Evolutionary conservation across 75 land plant genomes (phyloP).

Genomic region (Azolla pinnata): DNA sequence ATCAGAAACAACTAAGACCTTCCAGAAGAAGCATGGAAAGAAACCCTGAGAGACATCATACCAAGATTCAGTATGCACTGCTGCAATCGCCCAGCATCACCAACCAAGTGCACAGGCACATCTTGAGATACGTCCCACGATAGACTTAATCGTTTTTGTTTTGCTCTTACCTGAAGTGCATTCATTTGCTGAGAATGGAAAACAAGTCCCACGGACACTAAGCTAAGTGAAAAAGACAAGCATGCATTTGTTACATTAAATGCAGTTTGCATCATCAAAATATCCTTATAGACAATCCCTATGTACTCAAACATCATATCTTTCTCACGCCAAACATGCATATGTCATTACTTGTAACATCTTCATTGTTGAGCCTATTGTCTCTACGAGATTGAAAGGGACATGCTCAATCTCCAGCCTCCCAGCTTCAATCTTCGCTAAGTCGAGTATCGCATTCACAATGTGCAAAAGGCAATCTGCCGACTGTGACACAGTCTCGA

Average conservation of each 20-base stretch:
- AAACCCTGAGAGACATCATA: constrained; percentile 2
- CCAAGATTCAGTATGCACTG: constrained; percentile 27
- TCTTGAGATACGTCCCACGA: constrained; percentile 18
- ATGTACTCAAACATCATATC: too few relatives aligned
- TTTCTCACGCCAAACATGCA: too few relatives aligned
- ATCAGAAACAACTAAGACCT: background rate
- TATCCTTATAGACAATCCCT: too few relatives aligned
- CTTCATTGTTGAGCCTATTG: constrained; percentile 25
- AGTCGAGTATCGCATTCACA: constrained; percentile 27
- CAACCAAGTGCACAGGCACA: constrained; percentile 22
- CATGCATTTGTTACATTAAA: too few relatives aligned
- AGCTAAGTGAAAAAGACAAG: too few relatives aligned
- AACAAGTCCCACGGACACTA: too few relatives aligned
- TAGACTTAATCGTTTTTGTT: constrained; percentile 16
- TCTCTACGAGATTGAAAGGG: constrained; percentile 18
- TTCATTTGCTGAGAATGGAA: too few relatives aligned
- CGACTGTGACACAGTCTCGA: constrained; percentile 26
- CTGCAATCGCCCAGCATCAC: constrained; percentile 27
- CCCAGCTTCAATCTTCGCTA: constrained; percentile 31
- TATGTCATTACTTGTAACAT: constrained; percentile 18
- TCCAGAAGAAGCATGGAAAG: background rate
- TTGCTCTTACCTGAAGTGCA: constrained; percentile 27
- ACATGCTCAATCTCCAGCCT: constrained; percentile 25
- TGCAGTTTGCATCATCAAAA: too few relatives aligned
- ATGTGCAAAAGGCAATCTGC: constrained; percentile 29